A percentile compares a stretch with the other conserved stretches of the same genome.
These are phyloP conservation scores for Hypoxylon fragiforme DNA, from an alignment of 495 filamentous ascomycete species.

Conservation along the genomic window DNA sequence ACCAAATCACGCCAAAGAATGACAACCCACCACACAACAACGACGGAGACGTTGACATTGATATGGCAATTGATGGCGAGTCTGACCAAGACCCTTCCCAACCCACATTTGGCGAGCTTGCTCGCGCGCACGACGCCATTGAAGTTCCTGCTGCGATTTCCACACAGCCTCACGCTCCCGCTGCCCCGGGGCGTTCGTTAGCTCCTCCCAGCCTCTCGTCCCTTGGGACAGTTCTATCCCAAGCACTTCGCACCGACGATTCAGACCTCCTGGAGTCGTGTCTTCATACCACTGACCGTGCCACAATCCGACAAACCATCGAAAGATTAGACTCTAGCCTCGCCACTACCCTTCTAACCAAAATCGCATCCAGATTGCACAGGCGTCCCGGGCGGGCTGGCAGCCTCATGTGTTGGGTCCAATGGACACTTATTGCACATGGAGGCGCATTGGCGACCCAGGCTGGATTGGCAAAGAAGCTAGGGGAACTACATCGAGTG, in stretches of 20 bases:
- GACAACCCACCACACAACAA: constrained; percentile 6
- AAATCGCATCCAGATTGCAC: constrained; percentile 84
- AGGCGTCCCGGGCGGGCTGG: constrained; percentile 85
- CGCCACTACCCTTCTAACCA: constrained; percentile 74
- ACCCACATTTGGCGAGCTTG: constrained; percentile 85
- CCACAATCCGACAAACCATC: constrained; percentile 81
- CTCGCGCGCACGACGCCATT: constrained; percentile 73
- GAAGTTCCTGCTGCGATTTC: constrained; percentile 71
- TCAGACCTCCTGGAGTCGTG: constrained; percentile 85
- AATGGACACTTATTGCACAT: constrained; percentile 93
- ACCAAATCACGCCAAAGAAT: constrained; percentile 8
- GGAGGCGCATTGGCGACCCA: constrained; percentile 87
- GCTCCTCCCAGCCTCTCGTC: constrained; percentile 73
- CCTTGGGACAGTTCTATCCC: constrained; percentile 84
- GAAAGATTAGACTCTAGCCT: constrained; percentile 84
- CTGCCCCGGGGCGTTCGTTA: constrained; percentile 46
- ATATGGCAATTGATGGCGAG: constrained; percentile 56
- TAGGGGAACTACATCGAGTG: constrained; percentile 77
- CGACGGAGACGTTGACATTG: constrained; percentile 27
- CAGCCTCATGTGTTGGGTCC: constrained; percentile 91
- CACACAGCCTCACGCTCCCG: constrained; percentile 39
- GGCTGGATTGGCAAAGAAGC: constrained; percentile 72
- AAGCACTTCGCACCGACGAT: constrained; percentile 92
- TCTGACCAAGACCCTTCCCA: constrained; percentile 53
- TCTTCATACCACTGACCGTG: constrained; percentile 73